Percentiles rank a stretch among this genome's conserved stretches.
phyloP scores from a whole-genome alignment of 805 yeast species.

The Jamesozyma gamospora region DNA sequence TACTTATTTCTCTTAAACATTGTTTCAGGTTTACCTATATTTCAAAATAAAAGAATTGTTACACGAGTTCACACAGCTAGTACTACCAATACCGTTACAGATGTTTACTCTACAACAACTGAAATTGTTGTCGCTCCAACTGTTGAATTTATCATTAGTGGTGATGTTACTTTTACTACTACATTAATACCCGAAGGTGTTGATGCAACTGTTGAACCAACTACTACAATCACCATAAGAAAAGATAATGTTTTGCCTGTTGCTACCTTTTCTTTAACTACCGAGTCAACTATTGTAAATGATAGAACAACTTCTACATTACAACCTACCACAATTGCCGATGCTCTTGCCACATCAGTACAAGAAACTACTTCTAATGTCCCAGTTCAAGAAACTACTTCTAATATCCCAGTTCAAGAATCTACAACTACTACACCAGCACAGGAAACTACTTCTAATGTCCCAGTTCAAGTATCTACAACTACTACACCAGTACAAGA shows the following conservation, averaged over 20 bases:
- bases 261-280: constrained; percentile 1
- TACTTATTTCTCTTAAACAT: background rate
- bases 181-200: constrained; percentile 29
- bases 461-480: constrained; percentile 9
- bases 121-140: constrained; percentile 34
- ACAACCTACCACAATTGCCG: constrained; percentile 11
- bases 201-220: constrained; percentile 28
- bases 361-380: constrained; percentile 5
- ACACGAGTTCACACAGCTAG: constrained; percentile 49
- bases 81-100: constrained; percentile 37
- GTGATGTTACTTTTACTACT: constrained; percentile 31
- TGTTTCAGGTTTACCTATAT: constrained; percentile 19
- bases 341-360: constrained; percentile 10
- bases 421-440: constrained; percentile 14
- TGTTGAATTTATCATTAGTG: constrained; percentile 31
- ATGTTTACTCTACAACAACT: constrained; percentile 33
- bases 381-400: background rate
- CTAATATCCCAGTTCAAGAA: constrained; percentile 10
- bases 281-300: background rate
- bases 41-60: constrained; percentile 33
- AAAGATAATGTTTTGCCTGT: constrained; percentile 5
- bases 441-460: background rate
- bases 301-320: background rate
- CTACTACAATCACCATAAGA: constrained; percentile 26
- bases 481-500: constrained; percentile 9